A percentile compares a stretch with the other conserved stretches of the same genome.
phyloP scores from a whole-genome alignment of 2,329 filamentous ascomycete genomes.

The Clarireedia sp. region DNA sequence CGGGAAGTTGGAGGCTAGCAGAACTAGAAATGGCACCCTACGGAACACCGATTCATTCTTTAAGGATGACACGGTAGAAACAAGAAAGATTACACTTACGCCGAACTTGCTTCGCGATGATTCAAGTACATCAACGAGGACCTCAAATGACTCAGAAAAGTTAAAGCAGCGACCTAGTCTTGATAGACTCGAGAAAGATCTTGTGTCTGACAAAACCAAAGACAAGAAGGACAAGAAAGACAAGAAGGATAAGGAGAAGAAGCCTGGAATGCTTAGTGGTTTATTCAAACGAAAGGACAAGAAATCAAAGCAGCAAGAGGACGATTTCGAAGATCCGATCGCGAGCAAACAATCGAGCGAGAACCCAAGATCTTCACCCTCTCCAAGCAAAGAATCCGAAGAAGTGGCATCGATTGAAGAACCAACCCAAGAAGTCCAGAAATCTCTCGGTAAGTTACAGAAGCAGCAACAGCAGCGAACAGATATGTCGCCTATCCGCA shows the following conservation, averaged over 20 bases:
- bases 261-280: slow-evolving; percentile 58
- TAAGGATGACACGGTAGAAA: slow-evolving; percentile 90
- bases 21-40: slow-evolving; percentile 77
- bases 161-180: slow-evolving; percentile 57
- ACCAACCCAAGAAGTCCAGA: slow-evolving; percentile 36
- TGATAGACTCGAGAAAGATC: slow-evolving; percentile 66
- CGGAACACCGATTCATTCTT: slow-evolving; percentile 96
- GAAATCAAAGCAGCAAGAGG: slow-evolving; percentile 43
- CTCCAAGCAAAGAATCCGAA: slow-evolving; percentile 28
- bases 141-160: slow-evolving; percentile 40
- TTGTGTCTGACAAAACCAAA: slow-evolving; percentile 55
- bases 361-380: slow-evolving; percentile 29
- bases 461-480: slow-evolving; percentile 51
- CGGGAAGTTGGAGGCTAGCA: slow-evolving; percentile 44
- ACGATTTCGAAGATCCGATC: slow-evolving; percentile 37
- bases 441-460: slow-evolving; percentile 60
- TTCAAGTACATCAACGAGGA: slow-evolving; percentile 34
- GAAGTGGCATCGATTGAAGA: slow-evolving; percentile 23
- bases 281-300: slow-evolving; percentile 39
- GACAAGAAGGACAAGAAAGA: slow-evolving; percentile 61
- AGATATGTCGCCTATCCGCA: slow-evolving; percentile 24
- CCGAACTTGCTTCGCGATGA: slow-evolving; percentile 88
- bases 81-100: slow-evolving; percentile 93
- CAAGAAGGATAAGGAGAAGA: slow-evolving; percentile 44
- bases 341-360: slow-evolving; percentile 35